phyloP scores from a whole-genome alignment of 805 yeast genomes.

The Wickerhamomyces strasburgensis region DNA sequence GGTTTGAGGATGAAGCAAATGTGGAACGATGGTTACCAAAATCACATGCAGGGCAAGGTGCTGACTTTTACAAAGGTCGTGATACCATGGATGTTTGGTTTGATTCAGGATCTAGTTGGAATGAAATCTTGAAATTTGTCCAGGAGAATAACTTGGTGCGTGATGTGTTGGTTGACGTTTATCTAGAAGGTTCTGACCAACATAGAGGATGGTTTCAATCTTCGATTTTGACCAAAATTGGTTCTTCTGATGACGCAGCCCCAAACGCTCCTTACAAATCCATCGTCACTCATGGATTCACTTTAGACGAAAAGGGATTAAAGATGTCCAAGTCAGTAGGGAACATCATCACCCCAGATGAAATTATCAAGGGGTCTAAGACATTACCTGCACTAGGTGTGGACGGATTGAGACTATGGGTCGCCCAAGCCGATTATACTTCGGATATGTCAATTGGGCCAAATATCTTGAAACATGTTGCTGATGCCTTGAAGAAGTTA shows the following conservation, averaged over 20 bases:
- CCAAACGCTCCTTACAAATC: conserved; percentile 60
- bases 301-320: conserved; percentile 75
- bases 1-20: conserved; percentile 66
- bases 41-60: conserved; percentile 35
- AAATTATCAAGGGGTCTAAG: conserved; percentile 58
- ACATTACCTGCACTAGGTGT: conserved; percentile 65
- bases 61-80: conserved; percentile 53
- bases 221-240: conserved; percentile 74
- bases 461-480: conserved; percentile 66
- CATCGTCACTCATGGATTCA: conserved; percentile 90
- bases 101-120: conserved; percentile 95
- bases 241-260: conserved; percentile 26
- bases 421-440: conserved; percentile 83
- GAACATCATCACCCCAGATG: conserved; percentile 66
- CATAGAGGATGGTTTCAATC: conserved; percentile 99
- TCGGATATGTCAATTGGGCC: conserved; percentile 74
- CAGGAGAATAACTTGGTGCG: conserved; percentile 33
- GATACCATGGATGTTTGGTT: conserved; percentile 99
- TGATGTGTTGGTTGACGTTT: conserved; percentile 65
- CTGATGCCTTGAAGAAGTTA: conserved; percentile 74
- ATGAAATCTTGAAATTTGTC: conserved; percentile 40
- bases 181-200: conserved; percentile 96
- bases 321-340: conserved; percentile 96
- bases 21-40: conserved; percentile 70
- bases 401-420: conserved; percentile 89